These are phyloP conservation scores for Solidago caesia DNA, from an alignment of 129 eudicot genomes.

Conservation along the genomic window DNA sequence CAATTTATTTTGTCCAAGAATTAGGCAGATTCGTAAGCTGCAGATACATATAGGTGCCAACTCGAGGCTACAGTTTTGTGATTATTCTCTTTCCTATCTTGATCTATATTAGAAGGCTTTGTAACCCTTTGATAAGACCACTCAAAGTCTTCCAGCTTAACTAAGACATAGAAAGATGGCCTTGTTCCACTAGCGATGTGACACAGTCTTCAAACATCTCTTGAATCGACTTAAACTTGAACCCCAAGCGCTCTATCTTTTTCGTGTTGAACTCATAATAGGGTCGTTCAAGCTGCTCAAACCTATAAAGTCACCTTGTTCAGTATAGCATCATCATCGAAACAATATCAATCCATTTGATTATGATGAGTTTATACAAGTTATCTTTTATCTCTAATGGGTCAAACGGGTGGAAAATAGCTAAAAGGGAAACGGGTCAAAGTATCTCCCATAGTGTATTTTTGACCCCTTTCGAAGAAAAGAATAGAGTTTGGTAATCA, in stretches of 20 bases:
- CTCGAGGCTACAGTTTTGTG: slow-evolving; percentile 21
- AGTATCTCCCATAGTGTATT: too few relatives aligned
- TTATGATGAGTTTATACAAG: too few relatives aligned
- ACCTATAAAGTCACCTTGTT: slow-evolving; percentile 42
- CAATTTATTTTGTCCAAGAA: not conserved
- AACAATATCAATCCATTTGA: not conserved
- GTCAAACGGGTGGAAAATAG: too few relatives aligned
- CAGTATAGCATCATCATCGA: not conserved
- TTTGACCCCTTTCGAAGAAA: too few relatives aligned
- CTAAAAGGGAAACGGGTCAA: too few relatives aligned
- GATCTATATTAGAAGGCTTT: not conserved
- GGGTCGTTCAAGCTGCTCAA: slow-evolving; percentile 64
- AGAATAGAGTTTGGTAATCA: too few relatives aligned
- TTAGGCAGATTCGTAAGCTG: not conserved
- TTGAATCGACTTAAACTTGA: slow-evolving; percentile 74
- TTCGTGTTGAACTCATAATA: slow-evolving; percentile 56
- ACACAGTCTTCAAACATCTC: slow-evolving; percentile 89
- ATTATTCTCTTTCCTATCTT: slow-evolving; percentile 4
- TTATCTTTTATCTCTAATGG: too few relatives aligned
- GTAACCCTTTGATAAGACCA: slow-evolving; percentile 1
- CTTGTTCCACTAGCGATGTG: slow-evolving; percentile 56
- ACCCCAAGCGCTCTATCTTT: slow-evolving; percentile 62
- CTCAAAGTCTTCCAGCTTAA: slow-evolving; percentile 7
- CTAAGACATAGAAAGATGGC: slow-evolving; percentile 54
- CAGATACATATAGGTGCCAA: slow-evolving; percentile 14